These are phyloP conservation scores for Nannochloris sp. DNA, from an alignment of 139 green algal species.

Conservation along the genomic window DNA sequence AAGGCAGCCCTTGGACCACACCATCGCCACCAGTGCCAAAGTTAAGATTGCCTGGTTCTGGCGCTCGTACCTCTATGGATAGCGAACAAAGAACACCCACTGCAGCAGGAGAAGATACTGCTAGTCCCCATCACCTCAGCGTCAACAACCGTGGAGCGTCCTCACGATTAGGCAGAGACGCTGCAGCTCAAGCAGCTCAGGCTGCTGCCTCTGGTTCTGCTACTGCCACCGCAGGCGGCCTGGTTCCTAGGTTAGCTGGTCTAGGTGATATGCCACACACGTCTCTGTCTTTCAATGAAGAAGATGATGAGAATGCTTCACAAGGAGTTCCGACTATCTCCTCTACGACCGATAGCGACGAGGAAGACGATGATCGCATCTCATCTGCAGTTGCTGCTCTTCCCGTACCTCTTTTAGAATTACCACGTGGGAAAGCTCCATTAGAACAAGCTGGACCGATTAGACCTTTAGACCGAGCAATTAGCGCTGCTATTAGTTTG, in stretches of 20 bases:
- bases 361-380: not conserved
- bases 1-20: no score
- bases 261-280: no score
- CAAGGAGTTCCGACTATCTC: no score
- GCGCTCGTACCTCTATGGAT: not conserved
- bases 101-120: not conserved
- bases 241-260: slow-evolving; percentile 8
- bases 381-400: not conserved
- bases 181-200: not conserved
- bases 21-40: slow-evolving; percentile 7
- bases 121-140: not conserved
- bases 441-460: no score
- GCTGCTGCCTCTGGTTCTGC: no score
- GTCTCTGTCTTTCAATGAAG: not conserved
- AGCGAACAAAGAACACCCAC: not conserved
- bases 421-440: not conserved
- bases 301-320: no score
- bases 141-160: not conserved
- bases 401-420: no score
- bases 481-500: not conserved
- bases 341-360: not conserved
- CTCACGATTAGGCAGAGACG: not conserved
- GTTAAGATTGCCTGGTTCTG: not conserved
- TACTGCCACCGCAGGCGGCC: not conserved
- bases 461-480: not conserved